Base-by-base conservation (phyloP, 1,139 yeast species). In the Candida neerlandica region DNA sequence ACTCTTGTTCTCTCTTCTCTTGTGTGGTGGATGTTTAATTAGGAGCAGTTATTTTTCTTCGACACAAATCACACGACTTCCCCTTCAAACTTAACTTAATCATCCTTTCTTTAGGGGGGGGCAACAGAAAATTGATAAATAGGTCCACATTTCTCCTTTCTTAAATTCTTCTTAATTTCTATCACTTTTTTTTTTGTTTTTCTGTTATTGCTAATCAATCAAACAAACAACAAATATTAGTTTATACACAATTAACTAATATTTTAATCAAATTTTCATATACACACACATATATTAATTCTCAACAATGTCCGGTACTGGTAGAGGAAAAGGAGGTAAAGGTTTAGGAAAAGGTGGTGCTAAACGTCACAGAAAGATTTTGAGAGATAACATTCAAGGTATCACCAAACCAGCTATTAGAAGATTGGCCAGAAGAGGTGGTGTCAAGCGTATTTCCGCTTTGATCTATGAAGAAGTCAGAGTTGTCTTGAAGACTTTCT, bases 401-500 rank as follows among this genome's bases (percentile, higher is more conserved):
- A 92, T 94, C 73, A 94, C 99, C 60, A 94, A 94, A 85, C 99
- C 99, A 73, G 99, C 99, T 69, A 94, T 94, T 74, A 91, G 99
- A 83, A 92, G 99, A 89, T 87, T 94, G 70, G 99, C 99, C 55
- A 92, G 99, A 86, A 91, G 99, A 89, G 99, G 99, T 81, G 99
- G 99, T 89, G 99, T 94, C 71, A 94, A 94, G 87, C 97, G 98
- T 88, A 94, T 94, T 68, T 92, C 98, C 60, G 98, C 97, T 71
- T 83, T 92, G 73, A 92, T 94, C 76, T 94, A 94, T 82, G 98
- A 94, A 81, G 97, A 92, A 83, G 97, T 95, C 69, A 90, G 99
- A 82, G 94, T 89, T 62, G 98, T 94, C 64, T 84, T 94, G 65
- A 92, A 92, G 81, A 82, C 96, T 55, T 94, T 92, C 88, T 85